Base-by-base conservation (phyloP, 2,329 filamentous ascomycete genomes). In the Shiraia sp. region DNA sequence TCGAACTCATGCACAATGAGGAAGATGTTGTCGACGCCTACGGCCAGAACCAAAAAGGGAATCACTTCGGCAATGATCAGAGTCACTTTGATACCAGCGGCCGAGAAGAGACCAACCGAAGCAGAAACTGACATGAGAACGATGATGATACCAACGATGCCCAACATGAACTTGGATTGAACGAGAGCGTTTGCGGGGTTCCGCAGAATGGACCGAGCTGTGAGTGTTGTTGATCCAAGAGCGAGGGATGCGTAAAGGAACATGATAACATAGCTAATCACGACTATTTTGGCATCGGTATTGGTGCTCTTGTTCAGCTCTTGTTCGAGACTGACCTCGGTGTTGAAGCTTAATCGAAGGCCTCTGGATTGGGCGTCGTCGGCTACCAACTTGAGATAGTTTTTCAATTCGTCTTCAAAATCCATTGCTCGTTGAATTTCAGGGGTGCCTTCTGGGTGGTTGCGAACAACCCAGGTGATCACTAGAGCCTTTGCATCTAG, bases 21-120 rank as follows among this genome's bases (percentile, higher is more conserved):
- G 73, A 99, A 99, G 59, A 99, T 97, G 64, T 99, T 99, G 78
- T 99, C 93, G 2, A 99, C 95, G 32, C 93, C 93, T 19, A 99
- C 91, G 10, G 93, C 93, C 14, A 99, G 75, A 8, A 99, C 92
- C 51, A 99, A 85, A 70, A 99, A 99, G 0, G 93, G 93, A 52
- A 99, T 99, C 47, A 99, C 93, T 65, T 99, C 93, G 4, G 95
- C 92, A 47, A 99, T 99, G 61, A 99, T 99, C 53, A 99, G 76
- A 0, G 93, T 99, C 10, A 92, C 93, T 71, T 95, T 96, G 61
- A 99, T 82, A 1, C 91, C 91, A 26, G 84, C 81, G 66, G 90
- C 93, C 1, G 93, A 96, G 64, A 97, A 99, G 29, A 99, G 76
- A 0, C 93, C 93, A 38, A 99, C 92, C 0, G 92, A 96, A 1